A percentile compares a stretch with the other conserved stretches of the same genome.
Evolutionary conservation across 139 green algal species (phyloP).

Genomic region (Coelastrella sp.): DNA sequence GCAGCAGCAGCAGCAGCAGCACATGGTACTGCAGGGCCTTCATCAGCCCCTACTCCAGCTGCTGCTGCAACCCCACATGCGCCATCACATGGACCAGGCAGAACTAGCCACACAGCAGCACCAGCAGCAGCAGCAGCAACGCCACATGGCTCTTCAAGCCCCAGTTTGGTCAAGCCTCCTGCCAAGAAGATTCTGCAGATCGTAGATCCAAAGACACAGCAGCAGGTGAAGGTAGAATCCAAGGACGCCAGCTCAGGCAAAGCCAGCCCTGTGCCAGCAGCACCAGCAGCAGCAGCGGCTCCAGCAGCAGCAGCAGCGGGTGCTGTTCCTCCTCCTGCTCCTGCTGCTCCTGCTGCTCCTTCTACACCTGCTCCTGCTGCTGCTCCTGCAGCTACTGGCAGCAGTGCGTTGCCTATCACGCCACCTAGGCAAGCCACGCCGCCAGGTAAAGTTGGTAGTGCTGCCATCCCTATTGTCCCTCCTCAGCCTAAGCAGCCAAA

Average conservation of each 20-base stretch:
- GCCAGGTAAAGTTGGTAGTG: background rate
- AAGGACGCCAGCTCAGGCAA: background rate
- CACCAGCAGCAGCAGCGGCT: slow-evolving; percentile 24
- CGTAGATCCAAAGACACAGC: background rate
- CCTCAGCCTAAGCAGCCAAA: slow-evolving; percentile 6
- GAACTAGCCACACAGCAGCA: background rate
- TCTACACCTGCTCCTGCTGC: background rate
- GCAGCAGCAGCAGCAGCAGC: slow-evolving; percentile 20
- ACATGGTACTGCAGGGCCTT: background rate
- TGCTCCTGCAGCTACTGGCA: background rate
- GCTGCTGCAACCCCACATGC: background rate
- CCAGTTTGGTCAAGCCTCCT: background rate
- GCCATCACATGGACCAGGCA: background rate
- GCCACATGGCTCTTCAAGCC: background rate
- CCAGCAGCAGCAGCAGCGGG: background rate
- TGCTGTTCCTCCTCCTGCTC: background rate
- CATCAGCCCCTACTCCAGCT: background rate
- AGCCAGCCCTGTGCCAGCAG: background rate
- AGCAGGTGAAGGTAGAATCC: background rate
- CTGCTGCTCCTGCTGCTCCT: background rate
- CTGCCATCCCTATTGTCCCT: background rate
- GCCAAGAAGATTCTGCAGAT: background rate
- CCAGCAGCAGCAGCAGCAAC: slow-evolving; percentile 3
- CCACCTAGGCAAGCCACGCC: background rate
- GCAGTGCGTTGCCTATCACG: slow-evolving; percentile 1